Percentiles rank a stretch among this genome's conserved stretches.
phyloP scores from a whole-genome alignment of 2,329 filamentous ascomycete species.

The Elsinoe australis region DNA sequence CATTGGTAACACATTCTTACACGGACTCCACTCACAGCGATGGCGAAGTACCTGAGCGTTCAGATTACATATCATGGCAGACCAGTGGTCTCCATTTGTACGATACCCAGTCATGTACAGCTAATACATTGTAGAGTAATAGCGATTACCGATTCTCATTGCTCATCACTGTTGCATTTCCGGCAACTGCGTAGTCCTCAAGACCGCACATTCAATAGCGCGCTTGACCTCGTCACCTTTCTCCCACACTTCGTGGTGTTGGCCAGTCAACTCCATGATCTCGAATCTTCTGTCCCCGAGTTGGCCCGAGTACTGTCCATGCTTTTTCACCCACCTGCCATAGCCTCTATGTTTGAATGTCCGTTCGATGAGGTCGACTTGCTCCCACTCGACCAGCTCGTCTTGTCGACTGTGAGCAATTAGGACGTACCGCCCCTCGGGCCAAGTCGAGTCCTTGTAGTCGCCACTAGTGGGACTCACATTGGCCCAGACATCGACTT shows the following conservation, averaged over 20 bases:
- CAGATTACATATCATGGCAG: neutral
- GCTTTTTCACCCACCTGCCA: constrained; percentile 25
- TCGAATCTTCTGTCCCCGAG: constrained; percentile 17
- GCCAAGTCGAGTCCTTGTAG: constrained; percentile 38
- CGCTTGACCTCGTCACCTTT: constrained; percentile 47
- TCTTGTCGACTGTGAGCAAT: constrained; percentile 43
- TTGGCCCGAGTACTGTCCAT: constrained; percentile 27
- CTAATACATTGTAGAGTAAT: constrained; percentile 2
- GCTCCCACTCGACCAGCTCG: constrained; percentile 46
- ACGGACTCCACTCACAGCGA: constrained; percentile 2
- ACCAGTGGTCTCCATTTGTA: neutral
- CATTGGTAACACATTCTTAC: neutral
- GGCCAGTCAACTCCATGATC: constrained; percentile 45
- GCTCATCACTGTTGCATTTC: too few relatives aligned
- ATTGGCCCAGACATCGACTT: constrained; percentile 41
- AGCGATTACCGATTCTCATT: too few relatives aligned
- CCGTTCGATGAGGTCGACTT: constrained; percentile 51
- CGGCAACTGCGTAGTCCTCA: neutral
- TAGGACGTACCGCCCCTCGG: constrained; percentile 34
- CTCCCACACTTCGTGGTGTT: constrained; percentile 58
- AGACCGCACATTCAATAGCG: constrained; percentile 12
- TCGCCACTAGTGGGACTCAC: constrained; percentile 47
- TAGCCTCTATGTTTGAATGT: constrained; percentile 41
- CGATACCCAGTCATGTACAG: constrained; percentile 9
- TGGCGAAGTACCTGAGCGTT: neutral